phyloP scores from a whole-genome alignment of 768 basidiomycete species.

The Termitomyces sp. region DNA sequence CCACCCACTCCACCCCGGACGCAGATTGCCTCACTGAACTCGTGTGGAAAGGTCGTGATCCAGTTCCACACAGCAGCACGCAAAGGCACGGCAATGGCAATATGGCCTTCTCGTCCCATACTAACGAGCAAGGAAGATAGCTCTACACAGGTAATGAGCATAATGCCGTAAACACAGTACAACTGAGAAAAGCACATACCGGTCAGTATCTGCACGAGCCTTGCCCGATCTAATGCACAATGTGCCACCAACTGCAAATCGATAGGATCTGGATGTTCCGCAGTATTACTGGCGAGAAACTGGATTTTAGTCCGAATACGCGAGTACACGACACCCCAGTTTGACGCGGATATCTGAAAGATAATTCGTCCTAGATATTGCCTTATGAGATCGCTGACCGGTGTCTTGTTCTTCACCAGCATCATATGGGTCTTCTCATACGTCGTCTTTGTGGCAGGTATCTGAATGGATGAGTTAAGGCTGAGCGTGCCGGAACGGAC shows the following conservation, averaged over 20 bases:
- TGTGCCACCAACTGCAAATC: constrained; percentile 79
- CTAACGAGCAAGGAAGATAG: constrained; percentile 77
- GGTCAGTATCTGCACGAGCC: constrained; percentile 68
- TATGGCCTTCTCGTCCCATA: constrained; percentile 71
- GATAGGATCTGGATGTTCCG: constrained; percentile 51
- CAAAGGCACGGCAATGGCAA: constrained; percentile 66
- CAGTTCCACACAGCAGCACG: constrained; percentile 87
- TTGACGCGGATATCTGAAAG: constrained; percentile 82
- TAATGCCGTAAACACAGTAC: not conserved
- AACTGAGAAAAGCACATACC: constrained; percentile 32
- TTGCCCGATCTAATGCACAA: constrained; percentile 62
- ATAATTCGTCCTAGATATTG: constrained; percentile 76
- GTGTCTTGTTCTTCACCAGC: constrained; percentile 45
- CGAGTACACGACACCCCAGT: constrained; percentile 75
- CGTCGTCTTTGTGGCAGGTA: constrained; percentile 30
- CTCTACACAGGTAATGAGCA: constrained; percentile 37
- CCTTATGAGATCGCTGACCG: constrained; percentile 58
- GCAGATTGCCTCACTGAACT: constrained; percentile 71
- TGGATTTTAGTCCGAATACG: constrained; percentile 69
- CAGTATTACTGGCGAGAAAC: constrained; percentile 44
- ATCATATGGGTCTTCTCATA: constrained; percentile 66
- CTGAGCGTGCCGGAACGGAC: constrained; percentile 31
- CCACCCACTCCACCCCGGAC: constrained; percentile 67
- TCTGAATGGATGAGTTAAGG: constrained; percentile 36
- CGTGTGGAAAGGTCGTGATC: constrained; percentile 73